These are phyloP conservation scores for Cajanus cajan DNA, from an alignment of 306 rosid genomes.

Conservation along the genomic window DNA sequence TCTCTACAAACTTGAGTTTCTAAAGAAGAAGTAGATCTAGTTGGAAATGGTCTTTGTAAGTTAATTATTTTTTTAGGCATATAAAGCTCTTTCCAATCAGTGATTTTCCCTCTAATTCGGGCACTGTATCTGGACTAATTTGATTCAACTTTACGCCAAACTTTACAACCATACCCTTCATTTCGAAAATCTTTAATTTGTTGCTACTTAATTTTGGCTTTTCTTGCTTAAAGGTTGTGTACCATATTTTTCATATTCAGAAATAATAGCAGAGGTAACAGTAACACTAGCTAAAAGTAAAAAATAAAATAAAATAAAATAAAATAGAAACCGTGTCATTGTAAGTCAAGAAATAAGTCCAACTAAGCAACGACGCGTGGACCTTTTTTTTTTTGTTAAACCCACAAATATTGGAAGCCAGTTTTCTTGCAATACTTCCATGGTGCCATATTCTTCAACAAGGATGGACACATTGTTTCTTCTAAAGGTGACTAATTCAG, in stretches of 20 bases:
- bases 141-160: conserved; percentile 50
- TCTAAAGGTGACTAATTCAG: conserved; percentile 26
- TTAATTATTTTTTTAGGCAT: not conserved
- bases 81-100: conserved; percentile 29
- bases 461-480: conserved; percentile 24
- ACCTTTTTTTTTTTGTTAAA: conserved; percentile 29
- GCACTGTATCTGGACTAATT: conserved; percentile 34
- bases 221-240: conserved; percentile 4
- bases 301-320: too few relatives aligned
- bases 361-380: conserved; percentile 80
- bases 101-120: conserved; percentile 23
- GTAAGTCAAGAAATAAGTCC: conserved; percentile 47
- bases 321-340: conserved; percentile 26
- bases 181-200: conserved; percentile 10
- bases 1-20: not conserved
- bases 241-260: not conserved
- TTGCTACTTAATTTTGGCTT: conserved; percentile 17
- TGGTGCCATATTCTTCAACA: conserved; percentile 14
- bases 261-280: not conserved
- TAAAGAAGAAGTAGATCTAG: not conserved
- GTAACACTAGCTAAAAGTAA: not conserved
- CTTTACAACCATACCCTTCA: conserved; percentile 31
- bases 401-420: conserved; percentile 57
- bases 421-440: conserved; percentile 36
- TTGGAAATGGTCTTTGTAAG: not conserved